Evolutionary conservation across 495 filamentous ascomycete genomes (phyloP), one percentile per base, ranked within the genome.

Genomic region (Xylaria acuta): DNA sequence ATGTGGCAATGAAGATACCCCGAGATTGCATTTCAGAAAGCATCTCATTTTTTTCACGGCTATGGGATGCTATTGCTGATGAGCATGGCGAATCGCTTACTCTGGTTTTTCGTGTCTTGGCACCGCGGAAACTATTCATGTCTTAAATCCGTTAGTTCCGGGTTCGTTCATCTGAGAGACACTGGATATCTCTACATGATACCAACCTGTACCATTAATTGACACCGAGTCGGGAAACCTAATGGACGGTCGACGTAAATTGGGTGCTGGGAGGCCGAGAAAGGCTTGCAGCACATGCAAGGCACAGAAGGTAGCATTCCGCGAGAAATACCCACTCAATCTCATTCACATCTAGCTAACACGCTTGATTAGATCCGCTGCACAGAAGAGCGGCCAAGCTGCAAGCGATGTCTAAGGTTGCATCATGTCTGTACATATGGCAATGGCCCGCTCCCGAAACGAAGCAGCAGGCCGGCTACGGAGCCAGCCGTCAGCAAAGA

Each of bases 351-450:
- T 32, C 0, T 25, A 51, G 27, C 22, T 63, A 25, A 40, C 38
- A 16, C 36, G 8, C 22, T 27, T 8, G 36, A 18, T 56, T 56
- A 66, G 64, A 66, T 66, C 43, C 64, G 64, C 20, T 66, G 64
- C 27, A 66, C 64, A 38, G 64, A 66, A 43, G 64, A 66, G 45
- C 25, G 64, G 32, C 64, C 64, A 22, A 66, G 43, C 43, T 66
- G 64, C 36, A 66, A 66, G 41, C 27, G 64, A 32, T 66, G 64
- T 66, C 27, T 66, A 16, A 66, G 64, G 9, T 27, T 66, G n/a
- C 41, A 66, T 18, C 64, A 66, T 11, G 8, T 47, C 16, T 66
- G 64, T 66, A 36, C 25, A 5, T 66, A 66, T 36, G 22, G 40
- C 25, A 36, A 32, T 41, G 22, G 38, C 22, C 60, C 22, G 34